Evolutionary conservation across 2,329 filamentous ascomycete genomes (phyloP), one percentile per base, ranked within the genome.

Genomic region (Graphium sp.): DNA sequence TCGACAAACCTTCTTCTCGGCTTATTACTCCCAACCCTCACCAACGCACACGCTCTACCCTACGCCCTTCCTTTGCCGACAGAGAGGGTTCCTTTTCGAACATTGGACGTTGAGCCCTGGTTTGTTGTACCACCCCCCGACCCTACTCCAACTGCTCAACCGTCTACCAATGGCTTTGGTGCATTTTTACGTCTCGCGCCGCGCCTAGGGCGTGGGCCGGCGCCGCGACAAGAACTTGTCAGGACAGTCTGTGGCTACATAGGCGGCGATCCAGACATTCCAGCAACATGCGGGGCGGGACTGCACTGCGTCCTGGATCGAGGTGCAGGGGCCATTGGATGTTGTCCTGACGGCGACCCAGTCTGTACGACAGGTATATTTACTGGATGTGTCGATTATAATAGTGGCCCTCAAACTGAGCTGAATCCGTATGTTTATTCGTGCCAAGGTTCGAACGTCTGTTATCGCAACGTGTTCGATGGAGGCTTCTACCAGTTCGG

Each of bases 201-300:
- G 20, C 20, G 20, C 20, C 20, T 8, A 8, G 8, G 20, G 8
- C 20, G 20, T 22, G 8, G 20, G n/a, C 20, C 20, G 20, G 8
- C 8, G 20, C 20, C 8, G 20, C 20, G n/a, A n/a, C 20, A 8
- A 8, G 20, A 8, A n/a, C 20, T 22, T 8, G 20, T 49, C 29
- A 66, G 67, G 44, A 71, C 66, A 11, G 42, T 73, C 32, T 72
- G 67, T 38, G 67, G 67, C 23, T 73, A 59, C 44, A 54, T 73
- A 39, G 60, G 57, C 34, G 66, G 64, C 14, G 44, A 69, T 36
- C 44, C 56, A 1, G 45, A 47, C 15, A 45, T 69, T 18, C 62
- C 66, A 3, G 67, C 66, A 22, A 72, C 66, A 21, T 73, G 67
- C 41, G 58, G 54, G 17, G 53, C 57, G 0, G 67, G 66, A 19